These are phyloP conservation scores for Trichophyton schoenleinii DNA, from an alignment of 2,329 filamentous ascomycete genomes.

Conservation along the genomic window DNA sequence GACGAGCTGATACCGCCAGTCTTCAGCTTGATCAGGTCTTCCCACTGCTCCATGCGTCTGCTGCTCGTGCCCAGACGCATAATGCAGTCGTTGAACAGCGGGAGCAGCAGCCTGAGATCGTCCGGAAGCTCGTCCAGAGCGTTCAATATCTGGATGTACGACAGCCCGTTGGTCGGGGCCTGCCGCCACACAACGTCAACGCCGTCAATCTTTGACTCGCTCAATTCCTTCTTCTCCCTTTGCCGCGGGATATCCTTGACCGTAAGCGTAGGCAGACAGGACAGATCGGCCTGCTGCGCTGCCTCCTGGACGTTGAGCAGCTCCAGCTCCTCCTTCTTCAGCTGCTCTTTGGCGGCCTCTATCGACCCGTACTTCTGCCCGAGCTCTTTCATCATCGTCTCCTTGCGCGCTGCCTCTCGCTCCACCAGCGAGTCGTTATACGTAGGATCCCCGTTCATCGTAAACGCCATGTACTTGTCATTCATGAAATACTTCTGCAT, in stretches of 20 bases:
- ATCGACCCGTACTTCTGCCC: conserved; percentile 57
- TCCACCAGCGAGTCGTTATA: conserved; percentile 61
- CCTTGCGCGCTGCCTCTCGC: conserved; percentile 66
- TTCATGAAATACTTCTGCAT: conserved; percentile 85
- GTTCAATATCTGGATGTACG: conserved; percentile 88
- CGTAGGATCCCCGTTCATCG: conserved; percentile 72
- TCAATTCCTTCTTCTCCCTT: conserved; percentile 60
- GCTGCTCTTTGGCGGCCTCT: conserved; percentile 55
- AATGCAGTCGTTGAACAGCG: conserved; percentile 80
- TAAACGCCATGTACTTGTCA: conserved; percentile 78
- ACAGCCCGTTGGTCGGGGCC: conserved; percentile 86
- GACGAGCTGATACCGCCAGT: conserved; percentile 80
- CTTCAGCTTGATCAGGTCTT: conserved; percentile 91
- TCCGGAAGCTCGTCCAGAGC: conserved; percentile 66
- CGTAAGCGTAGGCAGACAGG: conserved; percentile 75
- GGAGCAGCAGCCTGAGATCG: conserved; percentile 71
- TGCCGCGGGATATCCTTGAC: conserved; percentile 77
- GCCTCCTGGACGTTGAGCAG: conserved; percentile 73
- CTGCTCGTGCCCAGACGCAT: conserved; percentile 85
- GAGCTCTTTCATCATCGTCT: conserved; percentile 58
- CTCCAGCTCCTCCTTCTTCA: conserved; percentile 67
- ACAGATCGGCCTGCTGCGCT: conserved; percentile 70
- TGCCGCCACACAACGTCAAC: conserved; percentile 78
- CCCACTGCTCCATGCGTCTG: conserved; percentile 84
- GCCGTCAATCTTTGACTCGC: conserved; percentile 44